Conservation (phyloP, 139 green algal genomes). For the Trebouxia sp. region DNA sequence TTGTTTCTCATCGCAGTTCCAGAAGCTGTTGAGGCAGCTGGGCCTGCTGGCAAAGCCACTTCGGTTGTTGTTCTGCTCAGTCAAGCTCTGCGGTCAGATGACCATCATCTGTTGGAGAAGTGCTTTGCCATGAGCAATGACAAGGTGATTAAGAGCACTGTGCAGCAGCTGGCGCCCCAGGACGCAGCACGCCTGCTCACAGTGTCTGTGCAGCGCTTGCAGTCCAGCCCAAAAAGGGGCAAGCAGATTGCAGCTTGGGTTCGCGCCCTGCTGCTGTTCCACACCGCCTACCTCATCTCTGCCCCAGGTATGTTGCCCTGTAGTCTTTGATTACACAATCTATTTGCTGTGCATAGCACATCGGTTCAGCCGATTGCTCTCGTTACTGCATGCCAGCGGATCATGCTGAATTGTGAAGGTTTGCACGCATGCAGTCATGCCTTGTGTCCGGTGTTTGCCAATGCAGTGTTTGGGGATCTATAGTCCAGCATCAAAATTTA, state of each 20-base stretch:
- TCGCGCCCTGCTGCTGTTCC: slow-evolving; percentile 61
- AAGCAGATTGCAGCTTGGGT: slow-evolving; percentile 71
- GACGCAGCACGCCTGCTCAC: slow-evolving; percentile 61
- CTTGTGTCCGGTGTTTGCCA: too few species aligned
- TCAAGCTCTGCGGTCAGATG: slow-evolving; percentile 56
- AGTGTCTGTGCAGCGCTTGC: slow-evolving; percentile 49
- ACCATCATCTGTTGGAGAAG: slow-evolving; percentile 66
- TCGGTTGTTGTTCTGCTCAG: slow-evolving; percentile 74
- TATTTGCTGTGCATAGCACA: too few species aligned
- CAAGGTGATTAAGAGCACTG: slow-evolving; percentile 64
- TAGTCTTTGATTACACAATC: neutral
- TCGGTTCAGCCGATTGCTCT: too few species aligned
- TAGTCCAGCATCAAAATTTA: too few species aligned
- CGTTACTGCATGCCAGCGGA: too few species aligned
- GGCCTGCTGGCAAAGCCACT: slow-evolving; percentile 44
- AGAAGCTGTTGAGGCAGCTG: neutral
- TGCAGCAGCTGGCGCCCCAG: slow-evolving; percentile 55
- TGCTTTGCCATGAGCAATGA: slow-evolving; percentile 46
- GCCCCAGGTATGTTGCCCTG: slow-evolving; percentile 40
- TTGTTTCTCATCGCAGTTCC: neutral
- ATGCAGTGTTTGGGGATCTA: too few species aligned
- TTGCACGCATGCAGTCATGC: too few species aligned
- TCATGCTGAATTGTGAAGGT: too few species aligned
- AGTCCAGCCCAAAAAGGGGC: slow-evolving; percentile 54
- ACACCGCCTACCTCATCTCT: slow-evolving; percentile 75